phyloP scores from a whole-genome alignment of 108 stramenopile species.

The Bacterosira constricta region DNA sequence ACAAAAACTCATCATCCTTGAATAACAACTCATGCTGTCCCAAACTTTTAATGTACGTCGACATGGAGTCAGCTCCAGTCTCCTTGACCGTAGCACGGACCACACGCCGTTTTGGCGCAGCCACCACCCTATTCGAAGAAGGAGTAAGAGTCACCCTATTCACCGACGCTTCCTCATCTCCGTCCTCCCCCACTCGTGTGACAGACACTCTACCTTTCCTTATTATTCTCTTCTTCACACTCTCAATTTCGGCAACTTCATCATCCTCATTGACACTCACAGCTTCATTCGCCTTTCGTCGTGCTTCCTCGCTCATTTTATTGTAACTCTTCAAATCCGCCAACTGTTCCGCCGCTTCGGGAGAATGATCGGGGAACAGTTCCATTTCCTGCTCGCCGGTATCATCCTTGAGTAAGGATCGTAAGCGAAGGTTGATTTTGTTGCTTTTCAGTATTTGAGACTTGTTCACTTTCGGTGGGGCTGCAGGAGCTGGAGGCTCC shows the following conservation, averaged over 20 bases:
- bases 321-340: constrained; percentile 39
- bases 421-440: constrained; percentile 28
- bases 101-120: not conserved
- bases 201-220: not conserved
- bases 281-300: constrained; percentile 39
- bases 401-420: constrained; percentile 37
- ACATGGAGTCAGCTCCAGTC: constrained; percentile 60
- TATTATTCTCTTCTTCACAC: not conserved
- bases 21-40: constrained; percentile 59
- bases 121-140: not conserved
- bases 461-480: no score
- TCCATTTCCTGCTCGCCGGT: constrained; percentile 36
- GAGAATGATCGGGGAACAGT: constrained; percentile 36
- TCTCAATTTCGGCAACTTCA: constrained; percentile 1
- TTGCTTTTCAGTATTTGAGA: no score
- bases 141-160: not conserved
- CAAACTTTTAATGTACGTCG: constrained; percentile 56
- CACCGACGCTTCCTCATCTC: not conserved
- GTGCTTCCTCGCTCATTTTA: constrained; percentile 41
- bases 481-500: no score
- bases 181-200: not conserved
- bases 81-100: constrained; percentile 61
- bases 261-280: constrained; percentile 21
- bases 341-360: constrained; percentile 44
- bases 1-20: constrained; percentile 50